Conservation (phyloP, 805 yeast species). For the Myxozyma sirexii region DNA sequence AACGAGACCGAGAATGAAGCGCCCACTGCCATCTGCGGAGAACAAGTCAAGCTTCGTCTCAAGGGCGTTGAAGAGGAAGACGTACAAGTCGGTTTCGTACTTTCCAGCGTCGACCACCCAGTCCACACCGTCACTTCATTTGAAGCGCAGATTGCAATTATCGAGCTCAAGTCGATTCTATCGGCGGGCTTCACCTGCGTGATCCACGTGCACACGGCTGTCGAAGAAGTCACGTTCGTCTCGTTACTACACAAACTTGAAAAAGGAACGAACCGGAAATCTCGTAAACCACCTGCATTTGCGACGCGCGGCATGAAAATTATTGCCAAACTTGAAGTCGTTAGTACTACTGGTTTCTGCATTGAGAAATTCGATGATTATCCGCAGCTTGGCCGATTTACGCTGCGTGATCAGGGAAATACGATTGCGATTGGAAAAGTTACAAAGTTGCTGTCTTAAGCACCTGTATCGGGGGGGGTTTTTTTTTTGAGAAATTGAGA, state of each 20-base stretch:
- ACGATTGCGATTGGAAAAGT: constrained; percentile 99
- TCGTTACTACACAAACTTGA: constrained; percentile 89
- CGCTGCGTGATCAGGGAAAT: constrained; percentile 96
- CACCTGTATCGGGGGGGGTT: no score
- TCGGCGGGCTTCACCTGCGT: constrained; percentile 97
- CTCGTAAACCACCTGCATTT: constrained; percentile 96
- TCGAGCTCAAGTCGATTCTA: constrained; percentile 90
- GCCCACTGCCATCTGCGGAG: constrained; percentile 89
- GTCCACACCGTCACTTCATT: constrained; percentile 87
- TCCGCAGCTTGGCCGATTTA: constrained; percentile 96
- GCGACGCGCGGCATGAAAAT: constrained; percentile 99
- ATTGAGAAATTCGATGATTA: constrained; percentile 89
- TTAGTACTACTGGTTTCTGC: constrained; percentile 74
- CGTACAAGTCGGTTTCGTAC: constrained; percentile 84
- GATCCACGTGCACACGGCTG: constrained; percentile 98
- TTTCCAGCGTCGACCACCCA: constrained; percentile 83
- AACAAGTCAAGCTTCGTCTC: constrained; percentile 89
- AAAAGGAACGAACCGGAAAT: constrained; percentile 94
- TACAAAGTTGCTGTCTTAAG: constrained; percentile 66
- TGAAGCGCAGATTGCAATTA: constrained; percentile 96
- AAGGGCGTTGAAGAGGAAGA: constrained; percentile 98
- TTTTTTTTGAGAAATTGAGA: no score
- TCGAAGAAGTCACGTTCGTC: constrained; percentile 86
- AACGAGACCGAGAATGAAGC: constrained; percentile 97
- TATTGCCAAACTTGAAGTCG: constrained; percentile 83